Evolutionary conservation across 2,329 filamentous ascomycete genomes (phyloP), one percentile per base, ranked within the genome.

Genomic region (Microdochium trichocladiopsis): DNA sequence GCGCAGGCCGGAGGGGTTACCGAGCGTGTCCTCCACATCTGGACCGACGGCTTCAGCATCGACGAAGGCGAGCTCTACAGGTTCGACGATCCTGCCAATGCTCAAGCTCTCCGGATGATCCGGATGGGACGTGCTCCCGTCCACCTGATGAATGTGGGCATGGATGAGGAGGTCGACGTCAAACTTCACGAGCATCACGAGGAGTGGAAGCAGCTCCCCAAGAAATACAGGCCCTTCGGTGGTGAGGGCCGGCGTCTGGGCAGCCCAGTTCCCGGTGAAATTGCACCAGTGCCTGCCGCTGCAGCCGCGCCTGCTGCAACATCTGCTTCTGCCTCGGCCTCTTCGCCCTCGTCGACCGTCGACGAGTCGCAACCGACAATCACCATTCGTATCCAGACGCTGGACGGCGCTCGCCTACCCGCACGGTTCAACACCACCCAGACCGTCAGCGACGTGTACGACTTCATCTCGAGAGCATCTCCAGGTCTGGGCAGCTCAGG

Each of bases 21-120:
- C 55, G 82, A 83, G 50, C 84, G 88, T 50, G 79, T 83, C 11
- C 76, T 95, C 51, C 89, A 93, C 62, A 77, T 94, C 47, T 95
- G 90, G 90, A 78, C 80, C 43, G 86, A 95, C 63, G 90, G 90
- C 14, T 93, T 94, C 71, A 93, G 88, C 57, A 84, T 95, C 55
- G 89, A 92, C 54, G 88, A 94, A 61, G 90, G 90, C 25, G 80
- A 84, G 48, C 80, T 94, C 36, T 84, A 81, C 65, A 83, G 88
- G 52, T 93, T 89, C 63, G 87, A 92, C 61, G 88, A 94, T 66
- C 88, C 88, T 0, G 78, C 78, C 25, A 91, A 93, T 65, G 81
- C 84, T 25, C 76, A 78, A 49, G 87, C 87, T 51, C 74, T 94
- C 47, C 76, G 83, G 53, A 86, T 91, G 77, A 94, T 94, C 61